These are phyloP conservation scores for Mortierella sp. DNA, from an alignment of 371 early-diverging fungal species.

Conservation along the genomic window DNA sequence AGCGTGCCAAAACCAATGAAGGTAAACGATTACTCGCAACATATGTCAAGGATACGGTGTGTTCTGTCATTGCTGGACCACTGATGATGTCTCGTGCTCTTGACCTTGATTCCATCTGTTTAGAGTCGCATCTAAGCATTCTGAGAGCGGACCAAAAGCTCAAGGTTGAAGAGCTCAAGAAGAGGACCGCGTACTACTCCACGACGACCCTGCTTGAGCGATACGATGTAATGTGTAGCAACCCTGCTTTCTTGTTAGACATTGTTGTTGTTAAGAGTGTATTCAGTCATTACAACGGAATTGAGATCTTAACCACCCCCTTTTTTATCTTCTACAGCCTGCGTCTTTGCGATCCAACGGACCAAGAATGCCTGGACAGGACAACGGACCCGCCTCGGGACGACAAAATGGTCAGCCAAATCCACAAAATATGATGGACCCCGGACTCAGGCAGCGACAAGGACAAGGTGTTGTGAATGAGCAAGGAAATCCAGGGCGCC, in stretches of 20 bases:
- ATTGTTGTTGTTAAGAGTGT: too few species aligned
- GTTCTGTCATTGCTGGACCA: too few species aligned
- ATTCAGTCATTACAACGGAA: too few species aligned
- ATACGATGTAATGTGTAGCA: slow-evolving; percentile 67
- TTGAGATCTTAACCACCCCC: neutral
- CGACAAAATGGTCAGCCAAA: slow-evolving; percentile 40
- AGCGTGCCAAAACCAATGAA: slow-evolving; percentile 69
- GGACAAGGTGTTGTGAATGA: slow-evolving; percentile 38
- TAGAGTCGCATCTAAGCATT: slow-evolving; percentile 36
- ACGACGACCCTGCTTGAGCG: slow-evolving; percentile 92
- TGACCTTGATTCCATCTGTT: neutral
- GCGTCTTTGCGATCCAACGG: slow-evolving; percentile 32
- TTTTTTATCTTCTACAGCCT: slow-evolving; percentile 4
- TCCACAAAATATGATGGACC: slow-evolving; percentile 42
- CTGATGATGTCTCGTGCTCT: slow-evolving; percentile 8
- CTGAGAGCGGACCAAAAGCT: slow-evolving; percentile 55
- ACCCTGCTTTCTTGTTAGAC: neutral
- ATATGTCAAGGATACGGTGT: slow-evolving; percentile 4
- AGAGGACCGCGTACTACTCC: slow-evolving; percentile 75
- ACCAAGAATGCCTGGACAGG: slow-evolving; percentile 18
- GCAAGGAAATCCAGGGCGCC: slow-evolving; percentile 27
- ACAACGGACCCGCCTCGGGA: slow-evolving; percentile 15
- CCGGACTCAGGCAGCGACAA: slow-evolving; percentile 47
- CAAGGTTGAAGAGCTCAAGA: slow-evolving; percentile 73
- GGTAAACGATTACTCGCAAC: too few species aligned